Percentiles rank a stretch among this genome's conserved stretches.
Conservation (phyloP, 352 stramenopile genomes). For the Albugo candida region DNA sequence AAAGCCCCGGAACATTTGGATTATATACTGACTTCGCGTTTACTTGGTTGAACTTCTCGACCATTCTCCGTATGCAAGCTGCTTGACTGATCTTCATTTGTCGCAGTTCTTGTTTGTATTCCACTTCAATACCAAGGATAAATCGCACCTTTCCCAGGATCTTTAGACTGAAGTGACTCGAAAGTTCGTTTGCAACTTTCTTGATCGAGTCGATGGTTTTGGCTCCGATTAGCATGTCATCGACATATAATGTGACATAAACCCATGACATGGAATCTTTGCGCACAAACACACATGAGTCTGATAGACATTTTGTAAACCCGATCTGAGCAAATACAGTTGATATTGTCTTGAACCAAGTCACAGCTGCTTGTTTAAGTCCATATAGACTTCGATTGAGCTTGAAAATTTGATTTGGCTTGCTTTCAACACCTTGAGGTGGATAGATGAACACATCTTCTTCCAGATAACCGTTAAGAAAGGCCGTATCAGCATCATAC, state of each 20-base stretch:
- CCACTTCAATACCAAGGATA: constrained; percentile 13
- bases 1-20: neutral
- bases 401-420: constrained; percentile 3
- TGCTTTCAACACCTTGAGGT: neutral
- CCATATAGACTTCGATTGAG: constrained; percentile 10
- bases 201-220: constrained; percentile 1
- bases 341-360: constrained; percentile 13
- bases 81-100: constrained; percentile 11
- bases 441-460: neutral
- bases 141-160: constrained; percentile 5
- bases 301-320: constrained; percentile 4
- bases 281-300: constrained; percentile 12
- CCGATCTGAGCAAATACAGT: constrained; percentile 3
- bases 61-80: constrained; percentile 9
- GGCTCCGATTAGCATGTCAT: constrained; percentile 10
- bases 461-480: neutral
- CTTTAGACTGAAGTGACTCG: constrained; percentile 9
- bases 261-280: constrained; percentile 1
- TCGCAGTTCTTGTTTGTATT: constrained; percentile 1
- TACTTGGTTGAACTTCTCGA: neutral
- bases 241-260: constrained; percentile 6
- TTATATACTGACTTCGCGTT: neutral
- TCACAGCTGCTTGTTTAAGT: constrained; percentile 6
- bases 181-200: constrained; percentile 5
- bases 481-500: neutral